A percentile compares a stretch with the other conserved stretches of the same genome.
Evolutionary conservation across 2,329 filamentous ascomycete species (phyloP).

Genomic region (Apiospora kogelbergensis): DNA sequence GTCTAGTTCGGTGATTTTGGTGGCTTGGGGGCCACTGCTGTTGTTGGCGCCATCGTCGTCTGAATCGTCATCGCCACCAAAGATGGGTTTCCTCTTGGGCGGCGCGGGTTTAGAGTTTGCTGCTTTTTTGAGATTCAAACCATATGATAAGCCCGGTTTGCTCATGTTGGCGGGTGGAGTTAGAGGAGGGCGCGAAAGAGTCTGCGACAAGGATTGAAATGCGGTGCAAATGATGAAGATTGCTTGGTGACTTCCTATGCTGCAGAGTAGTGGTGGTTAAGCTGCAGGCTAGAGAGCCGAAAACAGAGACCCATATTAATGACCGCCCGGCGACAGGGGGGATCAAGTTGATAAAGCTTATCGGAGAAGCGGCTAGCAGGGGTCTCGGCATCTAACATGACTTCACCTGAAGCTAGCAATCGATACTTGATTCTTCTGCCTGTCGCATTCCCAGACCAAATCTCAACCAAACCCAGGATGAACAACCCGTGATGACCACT

Average conservation of each 20-base stretch:
- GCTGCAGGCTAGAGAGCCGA: neutral
- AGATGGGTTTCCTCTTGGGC: conserved; percentile 51
- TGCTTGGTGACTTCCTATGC: neutral
- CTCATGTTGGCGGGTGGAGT: conserved; percentile 22
- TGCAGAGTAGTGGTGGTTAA: neutral
- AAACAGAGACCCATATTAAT: neutral
- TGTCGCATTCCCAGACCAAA: neutral
- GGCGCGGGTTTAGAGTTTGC: conserved; percentile 48
- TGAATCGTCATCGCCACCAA: conserved; percentile 41
- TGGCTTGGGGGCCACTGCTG: conserved; percentile 38
- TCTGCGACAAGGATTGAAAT: neutral
- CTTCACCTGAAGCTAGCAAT: neutral
- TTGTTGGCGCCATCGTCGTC: conserved; percentile 44
- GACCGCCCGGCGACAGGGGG: neutral
- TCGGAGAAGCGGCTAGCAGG: conserved; percentile 7
- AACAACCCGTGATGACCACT: conserved; percentile 25
- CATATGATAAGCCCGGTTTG: conserved; percentile 46
- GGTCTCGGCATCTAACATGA: conserved; percentile 12
- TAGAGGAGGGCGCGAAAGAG: too few species aligned
- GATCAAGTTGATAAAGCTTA: conserved; percentile 13
- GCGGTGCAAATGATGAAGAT: neutral
- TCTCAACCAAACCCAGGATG: neutral
- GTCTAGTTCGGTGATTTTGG: conserved; percentile 63
- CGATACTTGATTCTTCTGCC: neutral
- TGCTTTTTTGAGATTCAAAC: conserved; percentile 63